Evolutionary conservation across 2,329 filamentous ascomycete genomes (phyloP), one percentile per base, ranked within the genome.

Genomic region (Ceratocystis diversiconidia): DNA sequence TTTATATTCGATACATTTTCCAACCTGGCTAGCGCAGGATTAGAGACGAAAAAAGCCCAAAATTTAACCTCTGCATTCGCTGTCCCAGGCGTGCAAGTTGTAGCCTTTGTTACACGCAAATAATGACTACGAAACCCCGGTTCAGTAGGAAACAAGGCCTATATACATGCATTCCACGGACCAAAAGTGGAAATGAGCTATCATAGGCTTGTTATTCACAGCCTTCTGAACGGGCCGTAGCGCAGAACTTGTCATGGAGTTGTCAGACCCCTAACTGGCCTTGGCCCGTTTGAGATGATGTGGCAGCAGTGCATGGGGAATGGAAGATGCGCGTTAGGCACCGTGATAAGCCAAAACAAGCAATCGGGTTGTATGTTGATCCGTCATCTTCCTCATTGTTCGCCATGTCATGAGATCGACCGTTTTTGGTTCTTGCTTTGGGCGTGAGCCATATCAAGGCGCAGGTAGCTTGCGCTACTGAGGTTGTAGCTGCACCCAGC

Each of bases 191-290:
- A 59, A 59, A 59, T 36, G 12, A 8, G 15, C 17, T 1, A n/a
- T 30, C 55, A n/a, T 17, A 25, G 55, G 30, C 22, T 30, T 3
- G 10, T 55, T 59, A 5, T 19, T 59, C 55, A 59, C 55, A n/a
- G 55, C 55, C 55, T 36, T 36, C 17, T n/a, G 55, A 59, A 59
- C 55, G 28, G 55, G 55, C 55, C 55, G 55, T 30, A 59, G 55
- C 55, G 28, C 15, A 36, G 55, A 32, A 19, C 55, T 59, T 59
- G 55, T 59, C 55, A 59, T 32, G 55, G 32, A 41, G 46, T 25
- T 36, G 55, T 59, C 55, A 59, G 55, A 59, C 55, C 55, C 30
- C 32, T 36, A 36, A 59, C 8, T 30, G 55, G 28, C 28, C 55
- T 5, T 59, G 28, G 12, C 28, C 55, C 5, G 55, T 36, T 59